Evolutionary conservation across 2,329 filamentous ascomycete species (phyloP), one percentile per base, ranked within the genome.

Genomic region (Colletotrichum sansevieriae): DNA sequence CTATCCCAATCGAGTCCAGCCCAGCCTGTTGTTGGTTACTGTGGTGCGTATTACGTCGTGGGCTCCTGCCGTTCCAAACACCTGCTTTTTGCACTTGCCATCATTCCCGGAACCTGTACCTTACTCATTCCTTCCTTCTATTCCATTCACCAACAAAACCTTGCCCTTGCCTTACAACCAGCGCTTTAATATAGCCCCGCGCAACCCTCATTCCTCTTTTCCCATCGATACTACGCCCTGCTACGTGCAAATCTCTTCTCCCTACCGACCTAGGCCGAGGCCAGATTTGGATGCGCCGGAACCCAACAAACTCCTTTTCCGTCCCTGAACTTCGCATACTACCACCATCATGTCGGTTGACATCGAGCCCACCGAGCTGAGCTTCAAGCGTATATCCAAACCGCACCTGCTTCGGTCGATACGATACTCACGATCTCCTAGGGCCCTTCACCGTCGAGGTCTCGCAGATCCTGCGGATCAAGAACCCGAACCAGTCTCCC

Each of bases 351-450:
- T 98, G 96, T 97, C 95, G 75, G 92, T 99, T 84, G 93, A 97
- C 76, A 93, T 99, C 78, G 91, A 96, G 76, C 96, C 95, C 70
- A 82, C 88, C 74, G 96, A 98, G 88, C 90, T 99, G 79, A 92
- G 90, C 84, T 99, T 99, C 84, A 92, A 91, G 83, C 92, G 96
- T 98, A 87, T 78, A 92, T 87, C 71, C n/a, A 12, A 4, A 15
- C 35, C 47, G 29, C 37, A 51, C 44, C 37, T 18, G 8, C 41
- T 33, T 74, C 57, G 70, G 63, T 59, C 63, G 49, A 60, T 60
- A 56, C 70, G 35, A 29, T 39, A 13, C 63, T 57, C 58, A 63
- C 18, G 29, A 52, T 35, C 70, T 63, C 63, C 56, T 74, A 92
- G 90, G 90, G 71, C 90, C 90, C 59, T 91, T 92, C 76, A 90